phyloP scores from a whole-genome alignment of 805 yeast species.

The Zygosaccharomyces pseudorouxii region DNA sequence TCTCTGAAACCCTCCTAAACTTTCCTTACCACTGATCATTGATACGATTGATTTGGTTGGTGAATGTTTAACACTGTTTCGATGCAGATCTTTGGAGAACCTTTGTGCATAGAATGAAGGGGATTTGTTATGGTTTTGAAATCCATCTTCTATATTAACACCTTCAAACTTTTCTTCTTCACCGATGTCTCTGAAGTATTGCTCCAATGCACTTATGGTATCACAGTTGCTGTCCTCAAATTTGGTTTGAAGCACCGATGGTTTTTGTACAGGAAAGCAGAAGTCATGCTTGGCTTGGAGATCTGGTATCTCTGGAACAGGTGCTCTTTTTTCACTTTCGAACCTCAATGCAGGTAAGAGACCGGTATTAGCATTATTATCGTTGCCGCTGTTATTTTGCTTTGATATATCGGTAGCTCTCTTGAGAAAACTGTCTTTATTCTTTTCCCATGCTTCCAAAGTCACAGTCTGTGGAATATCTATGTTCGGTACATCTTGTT shows the following conservation, averaged over 20 bases:
- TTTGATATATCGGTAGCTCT: constrained; percentile 17
- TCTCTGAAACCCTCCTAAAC: constrained; percentile 15
- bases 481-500: constrained; percentile 2
- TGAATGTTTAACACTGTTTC: constrained; percentile 26
- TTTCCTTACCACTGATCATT: constrained; percentile 22
- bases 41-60: constrained; percentile 35
- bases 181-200: constrained; percentile 21
- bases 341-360: constrained; percentile 21
- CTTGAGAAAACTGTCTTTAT: constrained; percentile 15
- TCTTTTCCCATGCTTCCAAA: constrained; percentile 26
- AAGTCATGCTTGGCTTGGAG: constrained; percentile 14
- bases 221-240: constrained; percentile 12
- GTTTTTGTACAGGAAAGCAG: constrained; percentile 20
- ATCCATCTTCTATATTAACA: constrained; percentile 24
- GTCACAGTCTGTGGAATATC: constrained; percentile 21
- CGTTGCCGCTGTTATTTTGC: background rate
- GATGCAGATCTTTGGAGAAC: constrained; percentile 15
- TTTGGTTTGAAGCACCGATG: background rate
- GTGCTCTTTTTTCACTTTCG: constrained; percentile 2
- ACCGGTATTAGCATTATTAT: background rate
- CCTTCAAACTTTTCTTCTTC: constrained; percentile 12
- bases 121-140: constrained; percentile 21
- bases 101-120: constrained; percentile 15
- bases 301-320: background rate
- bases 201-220: constrained; percentile 30